Percentiles rank a stretch among this genome's conserved stretches.
Conservation (phyloP, 1,139 yeast genomes). For the Candida pseudoviswanathii region DNA sequence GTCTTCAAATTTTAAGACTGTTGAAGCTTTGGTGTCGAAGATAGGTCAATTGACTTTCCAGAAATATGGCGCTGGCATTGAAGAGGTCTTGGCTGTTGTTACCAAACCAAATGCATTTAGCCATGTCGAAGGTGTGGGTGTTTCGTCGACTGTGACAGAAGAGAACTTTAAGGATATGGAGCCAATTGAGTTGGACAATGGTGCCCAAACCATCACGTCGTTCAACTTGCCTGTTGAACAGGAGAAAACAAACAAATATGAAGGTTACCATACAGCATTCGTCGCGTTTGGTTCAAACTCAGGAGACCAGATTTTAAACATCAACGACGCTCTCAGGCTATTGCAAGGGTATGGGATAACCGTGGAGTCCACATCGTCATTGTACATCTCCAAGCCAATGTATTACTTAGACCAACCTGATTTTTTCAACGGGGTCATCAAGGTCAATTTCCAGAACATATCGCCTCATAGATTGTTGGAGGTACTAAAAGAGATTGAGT, state of each 20-base stretch:
- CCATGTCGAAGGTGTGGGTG: slow-evolving; percentile 89
- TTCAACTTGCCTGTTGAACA: slow-evolving; percentile 39
- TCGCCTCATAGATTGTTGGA: slow-evolving; percentile 65
- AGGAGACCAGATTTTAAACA: slow-evolving; percentile 70
- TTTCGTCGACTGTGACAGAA: slow-evolving; percentile 57
- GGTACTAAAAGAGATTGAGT: slow-evolving; percentile 75
- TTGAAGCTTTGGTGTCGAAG: slow-evolving; percentile 82
- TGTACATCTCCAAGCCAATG: slow-evolving; percentile 93
- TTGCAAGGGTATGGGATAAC: slow-evolving; percentile 46
- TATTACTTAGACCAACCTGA: slow-evolving; percentile 78
- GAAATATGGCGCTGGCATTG: slow-evolving; percentile 33
- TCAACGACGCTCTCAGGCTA: slow-evolving; percentile 55
- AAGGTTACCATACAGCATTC: slow-evolving; percentile 55
- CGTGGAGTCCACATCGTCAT: slow-evolving; percentile 67
- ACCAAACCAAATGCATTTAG: slow-evolving; percentile 89
- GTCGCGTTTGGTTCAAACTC: slow-evolving; percentile 89
- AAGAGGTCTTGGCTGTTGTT: slow-evolving; percentile 56
- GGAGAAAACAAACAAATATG: slow-evolving; percentile 6
- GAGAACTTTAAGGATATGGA: slow-evolving; percentile 31
- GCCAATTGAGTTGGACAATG: slow-evolving; percentile 21
- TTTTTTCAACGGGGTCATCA: slow-evolving; percentile 82
- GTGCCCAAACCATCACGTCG: not conserved
- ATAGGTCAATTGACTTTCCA: slow-evolving; percentile 66
- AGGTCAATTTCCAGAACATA: slow-evolving; percentile 51
- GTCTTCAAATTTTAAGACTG: slow-evolving; percentile 79